Evolutionary conservation across 148 eudicot species (phyloP), one percentile per base, ranked within the genome.

Genomic region (Oxyria digyna): DNA sequence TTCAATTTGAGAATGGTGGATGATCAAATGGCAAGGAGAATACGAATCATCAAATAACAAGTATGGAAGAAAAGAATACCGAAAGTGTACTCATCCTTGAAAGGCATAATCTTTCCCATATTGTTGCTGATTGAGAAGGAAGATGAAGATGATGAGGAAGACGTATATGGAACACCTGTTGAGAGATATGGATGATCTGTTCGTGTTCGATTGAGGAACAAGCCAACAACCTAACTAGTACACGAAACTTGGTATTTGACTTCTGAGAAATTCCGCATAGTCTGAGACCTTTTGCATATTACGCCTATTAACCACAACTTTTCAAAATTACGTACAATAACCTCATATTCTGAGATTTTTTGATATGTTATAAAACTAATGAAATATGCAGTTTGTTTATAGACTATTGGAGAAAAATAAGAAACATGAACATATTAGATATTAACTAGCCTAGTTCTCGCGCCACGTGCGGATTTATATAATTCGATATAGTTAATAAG

Each of bases 11-110:
- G 13, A 4, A 23, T 14, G 17, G 23, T 54, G 3, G 12, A 54
- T 26, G 12, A 54, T 23, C 62, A 31, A 57, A 29, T 57, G 27
- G 35, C 33, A 26, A 27, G 35, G 64, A 57, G 18, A 6, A 11
- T 2, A 26, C 21, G 29, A 1, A 52, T 54, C 27, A 8, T 1
- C 10, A 23, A 12, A 23, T 9, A 9, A 35, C 18, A 14, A 27
- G 31, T 59, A 24, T 27, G 35, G 63, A 57, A 57, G 35, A 57
- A 11, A 24, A 57, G 35, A 27, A 59, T 59, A 59, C 65, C 65
- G 38, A 59, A 59, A 31, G 65, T 59, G 37, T 31, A 59, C 9
- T 59, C 65, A 2, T 59, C 65, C 65, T 59, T 59, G 65, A 59
- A 59, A 29, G 65, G 65, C 18, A 18, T 59, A 0, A 59, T 59